Evolutionary conservation across 140 eudicot genomes (phyloP).

Genomic region (Erigeron philadelphicus): DNA sequence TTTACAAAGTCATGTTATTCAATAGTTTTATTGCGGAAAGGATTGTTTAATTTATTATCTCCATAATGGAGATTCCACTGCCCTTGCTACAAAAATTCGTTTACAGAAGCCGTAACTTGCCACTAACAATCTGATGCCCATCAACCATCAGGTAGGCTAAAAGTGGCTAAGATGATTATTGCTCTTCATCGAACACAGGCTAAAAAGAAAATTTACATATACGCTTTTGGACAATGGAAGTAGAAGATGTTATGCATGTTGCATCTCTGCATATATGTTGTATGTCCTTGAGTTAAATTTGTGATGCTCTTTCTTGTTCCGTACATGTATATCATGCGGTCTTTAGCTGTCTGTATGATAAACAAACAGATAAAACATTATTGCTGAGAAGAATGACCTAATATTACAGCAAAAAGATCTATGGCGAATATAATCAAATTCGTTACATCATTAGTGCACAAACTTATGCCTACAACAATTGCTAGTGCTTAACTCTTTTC

Average conservation of each 20-base stretch:
- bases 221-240: not conserved
- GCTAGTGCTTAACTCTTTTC: too few species aligned
- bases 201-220: conserved; percentile 1
- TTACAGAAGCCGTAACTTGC: conserved; percentile 8
- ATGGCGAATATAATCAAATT: not conserved
- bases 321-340: conserved; percentile 10
- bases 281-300: not conserved
- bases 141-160: conserved; percentile 8
- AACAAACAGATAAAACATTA: conserved; percentile 6
- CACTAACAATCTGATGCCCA: conserved; percentile 15
- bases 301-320: conserved; percentile 7
- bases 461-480: not conserved
- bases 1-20: not conserved
- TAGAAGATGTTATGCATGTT: conserved; percentile 20
- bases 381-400: not conserved
- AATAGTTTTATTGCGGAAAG: not conserved
- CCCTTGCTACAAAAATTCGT: conserved; percentile 19
- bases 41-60: not conserved
- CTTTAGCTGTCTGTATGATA: conserved; percentile 1
- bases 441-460: not conserved
- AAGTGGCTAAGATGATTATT: not conserved
- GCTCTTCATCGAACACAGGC: conserved; percentile 13
- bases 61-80: too few species aligned
- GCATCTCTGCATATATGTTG: conserved; percentile 24
- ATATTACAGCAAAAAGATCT: not conserved